These are phyloP conservation scores for Pichia sp. DNA, from an alignment of 1,139 yeast species.

Conservation along the genomic window DNA sequence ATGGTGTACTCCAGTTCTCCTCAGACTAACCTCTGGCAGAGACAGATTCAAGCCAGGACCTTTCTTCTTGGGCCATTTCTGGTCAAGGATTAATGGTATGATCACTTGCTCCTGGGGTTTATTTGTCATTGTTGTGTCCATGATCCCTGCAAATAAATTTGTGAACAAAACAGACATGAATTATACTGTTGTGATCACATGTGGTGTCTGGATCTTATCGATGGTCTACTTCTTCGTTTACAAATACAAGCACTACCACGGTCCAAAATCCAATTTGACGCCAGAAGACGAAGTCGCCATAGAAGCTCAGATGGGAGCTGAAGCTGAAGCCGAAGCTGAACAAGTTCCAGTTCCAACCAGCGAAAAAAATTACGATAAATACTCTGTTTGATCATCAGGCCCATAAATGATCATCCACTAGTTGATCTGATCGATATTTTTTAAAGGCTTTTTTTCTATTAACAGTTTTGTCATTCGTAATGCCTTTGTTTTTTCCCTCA, in stretches of 20 bases:
- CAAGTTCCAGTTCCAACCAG: slow-evolving; percentile 20
- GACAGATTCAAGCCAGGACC: slow-evolving; percentile 35
- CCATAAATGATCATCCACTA: neutral
- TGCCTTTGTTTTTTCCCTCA: too few species aligned
- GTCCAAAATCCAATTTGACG: slow-evolving; percentile 42
- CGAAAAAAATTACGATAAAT: slow-evolving; percentile 5
- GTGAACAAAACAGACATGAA: slow-evolving; percentile 48
- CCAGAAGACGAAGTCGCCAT: slow-evolving; percentile 18
- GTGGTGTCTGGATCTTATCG: slow-evolving; percentile 45
- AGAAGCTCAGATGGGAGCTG: slow-evolving; percentile 15
- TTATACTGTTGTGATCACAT: slow-evolving; percentile 55
- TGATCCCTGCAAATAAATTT: slow-evolving; percentile 38
- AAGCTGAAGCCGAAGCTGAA: slow-evolving; percentile 15
- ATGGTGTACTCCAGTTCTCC: slow-evolving; percentile 43
- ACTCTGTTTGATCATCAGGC: slow-evolving; percentile 10
- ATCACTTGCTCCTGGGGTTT: slow-evolving; percentile 39
- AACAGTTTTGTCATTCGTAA: too few species aligned
- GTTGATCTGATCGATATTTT: neutral
- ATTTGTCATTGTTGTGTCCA: slow-evolving; percentile 36
- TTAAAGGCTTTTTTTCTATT: neutral
- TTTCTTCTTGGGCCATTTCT: slow-evolving; percentile 32
- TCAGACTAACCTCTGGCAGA: slow-evolving; percentile 42
- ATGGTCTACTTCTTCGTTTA: slow-evolving; percentile 42
- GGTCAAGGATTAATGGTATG: slow-evolving; percentile 34
- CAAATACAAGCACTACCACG: slow-evolving; percentile 45